These are phyloP conservation scores for Geotrichum candidum DNA, from an alignment of 1,139 yeast genomes.

Conservation along the genomic window DNA sequence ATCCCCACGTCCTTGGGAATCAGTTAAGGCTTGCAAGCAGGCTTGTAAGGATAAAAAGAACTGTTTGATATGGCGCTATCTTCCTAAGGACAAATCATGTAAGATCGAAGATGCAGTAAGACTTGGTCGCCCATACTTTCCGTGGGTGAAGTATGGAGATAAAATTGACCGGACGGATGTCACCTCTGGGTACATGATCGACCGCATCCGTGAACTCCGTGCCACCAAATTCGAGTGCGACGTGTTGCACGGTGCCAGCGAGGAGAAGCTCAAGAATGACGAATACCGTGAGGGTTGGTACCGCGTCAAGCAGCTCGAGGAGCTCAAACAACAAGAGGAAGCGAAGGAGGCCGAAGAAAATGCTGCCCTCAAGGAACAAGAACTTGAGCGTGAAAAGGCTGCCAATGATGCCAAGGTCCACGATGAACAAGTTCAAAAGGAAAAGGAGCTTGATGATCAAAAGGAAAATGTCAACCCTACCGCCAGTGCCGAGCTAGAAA, in stretches of 20 bases:
- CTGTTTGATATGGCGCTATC: conserved; percentile 29
- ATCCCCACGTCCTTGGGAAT: conserved; percentile 23
- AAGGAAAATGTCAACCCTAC: conserved; percentile 3
- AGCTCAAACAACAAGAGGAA: conserved; percentile 12
- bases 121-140: conserved; percentile 10
- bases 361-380: conserved; percentile 11
- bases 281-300: conserved; percentile 12
- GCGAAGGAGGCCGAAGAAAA: conserved; percentile 41
- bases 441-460: conserved; percentile 30
- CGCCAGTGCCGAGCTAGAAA: too few relatives aligned
- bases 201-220: conserved; percentile 5
- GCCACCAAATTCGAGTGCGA: conserved; percentile 3
- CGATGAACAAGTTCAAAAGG: conserved; percentile 31
- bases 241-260: not conserved
- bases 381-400: not conserved
- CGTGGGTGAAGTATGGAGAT: conserved; percentile 7
- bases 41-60: conserved; percentile 23
- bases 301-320: not conserved
- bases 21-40: conserved; percentile 23
- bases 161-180: conserved; percentile 3
- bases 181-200: conserved; percentile 7
- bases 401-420: conserved; percentile 9
- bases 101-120: conserved; percentile 16
- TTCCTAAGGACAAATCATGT: conserved; percentile 21
- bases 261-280: conserved; percentile 2